Evolutionary conservation across 2,329 filamentous ascomycete genomes (phyloP), one percentile per base, ranked within the genome.

Genomic region (Aphanoascus verrucosus): DNA sequence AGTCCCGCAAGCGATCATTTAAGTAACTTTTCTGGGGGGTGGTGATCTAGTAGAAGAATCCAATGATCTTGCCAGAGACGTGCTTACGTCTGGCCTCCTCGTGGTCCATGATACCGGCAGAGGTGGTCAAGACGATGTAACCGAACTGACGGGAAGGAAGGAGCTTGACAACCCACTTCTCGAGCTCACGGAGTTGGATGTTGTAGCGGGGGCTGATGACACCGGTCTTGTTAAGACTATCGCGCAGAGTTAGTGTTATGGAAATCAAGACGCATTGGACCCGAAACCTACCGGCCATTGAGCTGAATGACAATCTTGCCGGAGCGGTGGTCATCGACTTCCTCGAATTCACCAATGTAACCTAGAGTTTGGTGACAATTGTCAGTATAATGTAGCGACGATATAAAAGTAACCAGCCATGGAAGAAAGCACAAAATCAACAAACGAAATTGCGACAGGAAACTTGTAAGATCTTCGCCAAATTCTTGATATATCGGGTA

Each of bases 241-340:
- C 40, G 35, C n/a, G 2, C 9, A 17, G 51, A 40, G 12, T 55
- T 35, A 57, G 50, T 32, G 5, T n/a, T 6, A 44, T 20, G 4
- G 11, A 23, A 23, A 12, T 4, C 14, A 35, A 41, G n/a, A 31
- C 2, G 20, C 11, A 28, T 1, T 5, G 11, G 41, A 3, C 23
- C 3, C 23, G 14, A 8, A 53, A 63, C 66, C 68, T 74, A 77
- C 72, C 89, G 93, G 76, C 93, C 93, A 79, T 95, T 98, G 64
- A 98, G 86, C 83, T 98, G 93, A 70, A 98, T 93, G 68, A 98
- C 89, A 63, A 98, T 95, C 86, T 98, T 98, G 83, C 93, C 93
- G 71, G 90, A 93, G 75, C 93, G 89, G 85, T 98, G 93, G 80
- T 98, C 90, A 67, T 98, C 93, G 65, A 98, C 86, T 79, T 97